A percentile compares a stretch with the other conserved stretches of the same genome.
These are phyloP conservation scores for Prunus mongolica DNA, from an alignment of 306 rosid species.

Conservation along the genomic window DNA sequence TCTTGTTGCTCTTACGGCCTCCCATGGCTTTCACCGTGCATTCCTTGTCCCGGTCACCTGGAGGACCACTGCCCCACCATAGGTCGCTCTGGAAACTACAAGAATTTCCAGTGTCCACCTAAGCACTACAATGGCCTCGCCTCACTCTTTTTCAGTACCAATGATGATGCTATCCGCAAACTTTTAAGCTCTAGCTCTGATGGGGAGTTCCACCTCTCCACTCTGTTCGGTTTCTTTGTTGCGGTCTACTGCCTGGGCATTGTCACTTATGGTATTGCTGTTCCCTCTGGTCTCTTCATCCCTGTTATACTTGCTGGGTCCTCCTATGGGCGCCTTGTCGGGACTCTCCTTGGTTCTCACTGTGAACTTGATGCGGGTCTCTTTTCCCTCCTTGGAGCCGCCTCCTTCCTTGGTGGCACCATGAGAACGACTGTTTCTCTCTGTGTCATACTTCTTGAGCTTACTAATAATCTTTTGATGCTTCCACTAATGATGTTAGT, in stretches of 20 bases:
- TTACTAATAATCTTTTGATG: constrained; percentile 64
- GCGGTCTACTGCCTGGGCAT: constrained; percentile 62
- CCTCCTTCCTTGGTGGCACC: constrained; percentile 90
- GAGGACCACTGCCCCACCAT: constrained; percentile 56
- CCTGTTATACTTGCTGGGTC: constrained; percentile 84
- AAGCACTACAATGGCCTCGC: constrained; percentile 76
- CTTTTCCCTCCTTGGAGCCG: constrained; percentile 88
- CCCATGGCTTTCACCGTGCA: constrained; percentile 68
- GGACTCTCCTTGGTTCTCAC: constrained; percentile 42
- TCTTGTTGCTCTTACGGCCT: constrained; percentile 63
- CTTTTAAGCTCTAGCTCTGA: constrained; percentile 44
- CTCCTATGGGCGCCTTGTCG: constrained; percentile 71
- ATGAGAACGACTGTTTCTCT: constrained; percentile 96
- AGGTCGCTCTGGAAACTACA: constrained; percentile 66
- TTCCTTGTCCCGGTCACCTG: constrained; percentile 54
- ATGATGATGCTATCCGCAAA: constrained; percentile 71
- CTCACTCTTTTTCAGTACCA: constrained; percentile 68
- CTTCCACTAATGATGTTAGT: constrained; percentile 76
- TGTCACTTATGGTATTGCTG: constrained; percentile 75
- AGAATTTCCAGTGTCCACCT: constrained; percentile 68
- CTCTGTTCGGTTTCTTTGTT: constrained; percentile 59
- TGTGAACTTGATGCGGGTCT: constrained; percentile 57
- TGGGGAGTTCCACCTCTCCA: constrained; percentile 50
- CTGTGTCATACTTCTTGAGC: constrained; percentile 77
- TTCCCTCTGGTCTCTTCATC: constrained; percentile 81